A percentile compares a stretch with the other conserved stretches of the same genome.
Conservation (phyloP, 352 stramenopile genomes). For the Elongisporangium undulatum region DNA sequence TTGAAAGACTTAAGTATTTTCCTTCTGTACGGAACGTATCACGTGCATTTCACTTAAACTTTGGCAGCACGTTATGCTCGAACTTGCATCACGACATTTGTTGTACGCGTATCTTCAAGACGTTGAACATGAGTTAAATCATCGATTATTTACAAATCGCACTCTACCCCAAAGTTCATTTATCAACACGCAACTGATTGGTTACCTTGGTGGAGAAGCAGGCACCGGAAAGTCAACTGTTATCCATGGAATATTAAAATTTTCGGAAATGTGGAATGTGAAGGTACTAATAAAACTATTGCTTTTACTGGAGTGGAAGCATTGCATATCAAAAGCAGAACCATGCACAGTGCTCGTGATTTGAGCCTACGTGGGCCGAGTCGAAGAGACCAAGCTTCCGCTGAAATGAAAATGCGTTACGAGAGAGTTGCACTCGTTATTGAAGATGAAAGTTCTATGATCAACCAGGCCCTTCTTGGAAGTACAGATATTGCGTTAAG, state of each 20-base stretch:
- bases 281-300: slow-evolving; percentile 8
- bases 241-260: slow-evolving; percentile 9
- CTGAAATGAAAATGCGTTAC: slow-evolving; percentile 13
- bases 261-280: slow-evolving; percentile 3
- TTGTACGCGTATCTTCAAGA: slow-evolving; percentile 12
- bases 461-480: slow-evolving; percentile 13
- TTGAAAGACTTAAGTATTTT: too few relatives aligned
- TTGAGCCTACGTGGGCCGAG: slow-evolving; percentile 5
- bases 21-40: slow-evolving; percentile 6
- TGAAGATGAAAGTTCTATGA: slow-evolving; percentile 23
- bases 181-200: slow-evolving; percentile 6
- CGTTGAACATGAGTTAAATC: neutral
- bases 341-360: slow-evolving; percentile 18
- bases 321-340: slow-evolving; percentile 12
- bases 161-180: too few relatives aligned
- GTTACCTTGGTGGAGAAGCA: slow-evolving; percentile 13
- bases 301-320: slow-evolving; percentile 8
- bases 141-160: neutral
- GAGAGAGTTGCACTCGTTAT: slow-evolving; percentile 10
- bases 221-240: slow-evolving; percentile 21
- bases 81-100: slow-evolving; percentile 14
- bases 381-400: slow-evolving; percentile 5
- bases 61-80: slow-evolving; percentile 23
- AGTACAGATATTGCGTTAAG: slow-evolving; percentile 4
- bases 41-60: slow-evolving; percentile 17